Evolutionary conservation across 78 protist species (phyloP).

Genomic region (Bigelowiella natans): DNA sequence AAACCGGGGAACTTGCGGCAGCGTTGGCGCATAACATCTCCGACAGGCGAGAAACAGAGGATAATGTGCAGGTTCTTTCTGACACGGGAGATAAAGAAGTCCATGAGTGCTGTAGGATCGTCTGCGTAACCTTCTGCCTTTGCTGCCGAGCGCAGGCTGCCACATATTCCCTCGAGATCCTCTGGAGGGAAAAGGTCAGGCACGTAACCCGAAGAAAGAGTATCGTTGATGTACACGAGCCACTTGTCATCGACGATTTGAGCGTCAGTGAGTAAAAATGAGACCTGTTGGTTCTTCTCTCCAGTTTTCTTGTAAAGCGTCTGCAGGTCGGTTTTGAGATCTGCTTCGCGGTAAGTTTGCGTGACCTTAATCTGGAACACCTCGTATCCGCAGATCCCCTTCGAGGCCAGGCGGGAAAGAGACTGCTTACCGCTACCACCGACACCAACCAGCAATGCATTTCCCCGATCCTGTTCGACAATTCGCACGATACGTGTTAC

Average conservation of each 20-base stretch:
- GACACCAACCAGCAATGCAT: conserved; percentile 67
- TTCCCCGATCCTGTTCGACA: conserved; percentile 46
- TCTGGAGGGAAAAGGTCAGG: conserved; percentile 52
- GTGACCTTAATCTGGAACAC: conserved; percentile 44
- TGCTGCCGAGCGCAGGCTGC: conserved; percentile 33
- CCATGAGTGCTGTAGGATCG: conserved; percentile 25
- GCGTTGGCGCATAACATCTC: conserved; percentile 28
- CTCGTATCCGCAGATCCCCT: conserved; percentile 39
- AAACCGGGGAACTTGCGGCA: conserved; percentile 43
- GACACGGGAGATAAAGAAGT: conserved; percentile 31
- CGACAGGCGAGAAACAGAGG: conserved; percentile 40
- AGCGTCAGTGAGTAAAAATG: conserved; percentile 39
- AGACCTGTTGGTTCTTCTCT: conserved; percentile 2
- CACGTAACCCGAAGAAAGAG: conserved; percentile 42
- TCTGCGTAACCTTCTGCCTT: conserved; percentile 48
- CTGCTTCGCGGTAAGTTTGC: conserved; percentile 13
- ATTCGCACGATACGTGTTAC: conserved; percentile 55
- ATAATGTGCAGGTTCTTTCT: conserved; percentile 24
- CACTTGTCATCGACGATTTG: conserved; percentile 36
- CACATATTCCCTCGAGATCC: conserved; percentile 30
- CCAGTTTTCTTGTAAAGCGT: conserved; percentile 31
- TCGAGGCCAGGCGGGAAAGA: conserved; percentile 48
- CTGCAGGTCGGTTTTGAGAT: conserved; percentile 26
- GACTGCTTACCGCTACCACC: conserved; percentile 65
- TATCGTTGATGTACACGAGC: conserved; percentile 51